Evolutionary conservation across 2,329 filamentous ascomycete species (phyloP), one percentile per base, ranked within the genome.

Genomic region (Hymenoscyphus occultus): DNA sequence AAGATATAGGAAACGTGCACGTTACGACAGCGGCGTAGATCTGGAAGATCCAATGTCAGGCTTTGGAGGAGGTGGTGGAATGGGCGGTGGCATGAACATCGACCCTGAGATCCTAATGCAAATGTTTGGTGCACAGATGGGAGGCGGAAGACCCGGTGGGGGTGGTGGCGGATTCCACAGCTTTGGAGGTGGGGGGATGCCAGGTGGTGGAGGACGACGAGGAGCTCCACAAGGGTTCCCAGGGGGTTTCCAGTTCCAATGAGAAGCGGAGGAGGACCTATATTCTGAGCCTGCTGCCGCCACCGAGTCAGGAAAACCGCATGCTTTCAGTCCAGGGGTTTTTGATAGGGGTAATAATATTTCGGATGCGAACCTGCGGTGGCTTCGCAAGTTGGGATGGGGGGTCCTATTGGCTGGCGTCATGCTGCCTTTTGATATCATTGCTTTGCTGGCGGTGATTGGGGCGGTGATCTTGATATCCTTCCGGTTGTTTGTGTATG

Each of bases 21-120:
- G 90, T 62, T 99, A 96, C 76, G 94, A 99, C 76, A 95, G 90
- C 71, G 95, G 95, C 45, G 92, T 95, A 65, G 94, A 99, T 76
- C 85, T 97, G 39, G 84, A 95, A 65, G 94, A 97, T 75, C 91
- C 92, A 3, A 84, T 87, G 61, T 93, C 97, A 63, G 86, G 86
- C 56, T 88, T 87, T 54, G 87, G 87, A 80, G 87, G 80, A 56
- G 90, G 90, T 65, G 83, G 83, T 70, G 85, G 86, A 68, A 32
- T 40, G 22, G 85, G 82, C 56, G 71, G 74, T 42, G 78, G 78
- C 19, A 84, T 84, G 59, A 71, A 68, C 45, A 74, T 76, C 61
- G 74, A 75, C 65, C 74, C 74, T 32, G 74, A 76, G 64, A 75
- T 76, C 42, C 64, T 76, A 7, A 75, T 75, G 73, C 72, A 75